phyloP scores from a whole-genome alignment of 2,329 filamentous ascomycete genomes.

The Cadophora luteo-olivacea region DNA sequence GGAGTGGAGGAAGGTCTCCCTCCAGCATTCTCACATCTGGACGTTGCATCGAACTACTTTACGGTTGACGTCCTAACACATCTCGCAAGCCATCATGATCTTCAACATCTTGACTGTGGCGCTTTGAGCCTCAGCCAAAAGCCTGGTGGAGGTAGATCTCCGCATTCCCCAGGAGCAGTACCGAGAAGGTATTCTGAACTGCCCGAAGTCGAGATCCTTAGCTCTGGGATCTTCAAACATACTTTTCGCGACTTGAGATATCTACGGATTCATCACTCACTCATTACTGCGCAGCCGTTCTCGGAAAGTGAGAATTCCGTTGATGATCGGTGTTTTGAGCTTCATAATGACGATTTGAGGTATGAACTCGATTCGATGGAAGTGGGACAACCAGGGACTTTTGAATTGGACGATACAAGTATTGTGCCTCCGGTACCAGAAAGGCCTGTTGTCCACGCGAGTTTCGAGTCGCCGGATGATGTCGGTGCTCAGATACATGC shows the following conservation, averaged over 20 bases:
- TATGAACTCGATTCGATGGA: slow-evolving; percentile 32
- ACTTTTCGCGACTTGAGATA: slow-evolving; percentile 33
- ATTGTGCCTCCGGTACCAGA: slow-evolving; percentile 8
- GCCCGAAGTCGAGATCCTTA: slow-evolving; percentile 25
- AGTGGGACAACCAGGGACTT: slow-evolving; percentile 17
- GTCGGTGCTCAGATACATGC: slow-evolving; percentile 22
- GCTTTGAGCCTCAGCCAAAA: slow-evolving; percentile 30
- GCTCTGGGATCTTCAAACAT: slow-evolving; percentile 25
- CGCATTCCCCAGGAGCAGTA: slow-evolving; percentile 18
- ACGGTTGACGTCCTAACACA: slow-evolving; percentile 26
- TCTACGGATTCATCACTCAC: slow-evolving; percentile 33
- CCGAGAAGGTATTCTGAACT: slow-evolving; percentile 21
- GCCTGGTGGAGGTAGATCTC: slow-evolving; percentile 26
- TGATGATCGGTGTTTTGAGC: slow-evolving; percentile 29
- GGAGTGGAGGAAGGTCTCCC: slow-evolving; percentile 30
- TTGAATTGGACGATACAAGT: slow-evolving; percentile 33
- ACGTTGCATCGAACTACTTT: slow-evolving; percentile 31
- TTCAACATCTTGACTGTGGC: slow-evolving; percentile 33
- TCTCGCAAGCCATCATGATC: slow-evolving; percentile 25
- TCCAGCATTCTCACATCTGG: slow-evolving; percentile 31
- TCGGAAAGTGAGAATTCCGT: slow-evolving; percentile 25
- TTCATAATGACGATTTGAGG: slow-evolving; percentile 30
- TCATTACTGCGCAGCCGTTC: slow-evolving; percentile 33
- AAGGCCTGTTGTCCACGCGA: slow-evolving; percentile 8
- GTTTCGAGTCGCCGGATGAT: slow-evolving; percentile 30